A percentile compares a stretch with the other conserved stretches of the same genome.
Evolutionary conservation across 108 stramenopile species (phyloP).

Genomic region (Conticribra weissflogii): DNA sequence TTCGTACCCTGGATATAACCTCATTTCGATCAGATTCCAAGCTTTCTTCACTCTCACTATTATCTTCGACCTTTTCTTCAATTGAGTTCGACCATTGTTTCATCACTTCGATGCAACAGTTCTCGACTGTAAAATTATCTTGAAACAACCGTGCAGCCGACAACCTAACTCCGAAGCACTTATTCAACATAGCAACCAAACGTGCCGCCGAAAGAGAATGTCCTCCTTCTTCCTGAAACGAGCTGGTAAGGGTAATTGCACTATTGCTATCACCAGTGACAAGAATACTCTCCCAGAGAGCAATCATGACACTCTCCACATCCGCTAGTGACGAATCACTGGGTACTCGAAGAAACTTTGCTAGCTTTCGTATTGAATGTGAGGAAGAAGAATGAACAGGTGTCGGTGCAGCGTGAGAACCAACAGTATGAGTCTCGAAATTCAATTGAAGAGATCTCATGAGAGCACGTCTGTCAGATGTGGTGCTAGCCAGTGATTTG

Average conservation of each 20-base stretch:
- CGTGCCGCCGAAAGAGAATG: constrained; percentile 74
- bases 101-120: constrained; percentile 20
- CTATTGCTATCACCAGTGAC: constrained; percentile 26
- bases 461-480: constrained; percentile 18
- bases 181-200: constrained; percentile 49
- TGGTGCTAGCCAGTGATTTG: constrained; percentile 47
- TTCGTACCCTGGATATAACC: constrained; percentile 40
- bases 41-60: constrained; percentile 13
- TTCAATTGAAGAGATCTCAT: constrained; percentile 26
- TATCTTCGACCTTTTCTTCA: not conserved
- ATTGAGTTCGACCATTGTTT: constrained; percentile 23
- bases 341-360: constrained; percentile 24
- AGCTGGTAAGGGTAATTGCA: constrained; percentile 16
- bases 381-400: constrained; percentile 5
- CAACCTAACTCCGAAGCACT: constrained; percentile 25
- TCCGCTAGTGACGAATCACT: constrained; percentile 15
- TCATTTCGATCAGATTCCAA: not conserved
- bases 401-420: constrained; percentile 14
- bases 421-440: constrained; percentile 39
- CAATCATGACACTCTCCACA: constrained; percentile 22
- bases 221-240: constrained; percentile 79
- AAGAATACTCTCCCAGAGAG: constrained; percentile 24
- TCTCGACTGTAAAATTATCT: constrained; percentile 22
- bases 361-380: constrained; percentile 1
- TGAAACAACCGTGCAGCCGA: constrained; percentile 22